Evolutionary conservation across 305 asterid genomes (phyloP), one percentile per base, ranked within the genome.

Genomic region (Striga hermonthica): DNA sequence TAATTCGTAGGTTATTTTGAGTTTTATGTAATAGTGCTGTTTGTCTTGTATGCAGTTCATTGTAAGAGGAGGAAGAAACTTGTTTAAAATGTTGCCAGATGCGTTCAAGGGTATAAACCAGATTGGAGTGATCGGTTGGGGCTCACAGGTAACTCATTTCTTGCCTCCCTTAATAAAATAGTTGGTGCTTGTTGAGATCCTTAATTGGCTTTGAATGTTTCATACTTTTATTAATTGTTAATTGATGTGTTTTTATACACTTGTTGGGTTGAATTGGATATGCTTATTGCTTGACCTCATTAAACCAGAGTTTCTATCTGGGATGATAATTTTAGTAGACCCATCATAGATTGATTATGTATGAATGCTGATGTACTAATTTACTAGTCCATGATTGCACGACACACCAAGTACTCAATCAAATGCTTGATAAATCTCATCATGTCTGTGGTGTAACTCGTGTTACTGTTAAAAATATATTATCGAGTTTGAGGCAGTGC

Each of bases 91-190:
- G 69, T 74, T 91, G 82, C 95, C 95, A 0, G 94, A 87, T 66
- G 95, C 98, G 41, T 92, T 92, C 74, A 92, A 90, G 78, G 98
- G 95, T 14, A 72, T 92, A 41, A 92, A 90, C 78, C 98, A 92
- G 84, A 90, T 92, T 77, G 98, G 98, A 60, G 97, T 90, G 57
- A 88, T 93, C 53, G 96, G 97, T 59, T 93, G 98, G 98, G 98
- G 98, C 5, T 93, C 98, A 16, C 96, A 93, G 96, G 98, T 92
- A 65, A 49, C 10, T 22, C 44, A 43, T 12, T 47, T 43, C 7
- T 6, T 39, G 31, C 31, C 31, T 22, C 31, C 12, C 14, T 22
- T 34, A 40, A 22, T 22, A 57, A 62, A 16, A 35, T 54, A 54
- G 39, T 59, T 67, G 31, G 31, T 22, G 31, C 31, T 22, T 22